Evolutionary conservation across 371 early-diverging fungal species (phyloP).

Genomic region (Syncephalastrum contaminatum): DNA sequence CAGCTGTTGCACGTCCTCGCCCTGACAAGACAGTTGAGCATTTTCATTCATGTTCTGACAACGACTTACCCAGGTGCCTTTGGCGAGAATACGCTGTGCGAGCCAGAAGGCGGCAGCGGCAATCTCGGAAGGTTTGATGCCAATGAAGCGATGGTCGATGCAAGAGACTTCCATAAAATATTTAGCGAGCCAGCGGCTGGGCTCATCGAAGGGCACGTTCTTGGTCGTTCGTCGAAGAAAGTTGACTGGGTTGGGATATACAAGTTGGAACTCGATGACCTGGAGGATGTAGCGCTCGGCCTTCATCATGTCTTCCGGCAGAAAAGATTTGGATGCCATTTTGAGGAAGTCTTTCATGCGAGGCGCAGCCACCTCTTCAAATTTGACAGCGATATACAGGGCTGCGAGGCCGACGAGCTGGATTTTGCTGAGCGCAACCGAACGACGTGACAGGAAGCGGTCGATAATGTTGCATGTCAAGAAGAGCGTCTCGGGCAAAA

Average conservation of each 20-base stretch:
- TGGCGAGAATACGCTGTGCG: constrained; percentile 83
- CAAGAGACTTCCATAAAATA: constrained; percentile 96
- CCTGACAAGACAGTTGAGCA: constrained; percentile 21
- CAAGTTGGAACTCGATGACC: constrained; percentile 78
- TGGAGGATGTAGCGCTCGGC: constrained; percentile 92
- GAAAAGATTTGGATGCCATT: constrained; percentile 77
- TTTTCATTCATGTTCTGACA: not conserved
- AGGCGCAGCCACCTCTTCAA: constrained; percentile 93
- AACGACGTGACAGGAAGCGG: constrained; percentile 88
- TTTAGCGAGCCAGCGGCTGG: constrained; percentile 90
- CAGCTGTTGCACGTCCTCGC: constrained; percentile 62
- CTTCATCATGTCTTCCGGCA: constrained; percentile 78
- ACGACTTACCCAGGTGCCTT: constrained; percentile 73
- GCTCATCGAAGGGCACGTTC: constrained; percentile 85
- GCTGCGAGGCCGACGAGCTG: constrained; percentile 97
- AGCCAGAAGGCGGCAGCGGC: constrained; percentile 89
- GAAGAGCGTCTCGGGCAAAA: constrained; percentile 97
- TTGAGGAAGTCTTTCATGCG: constrained; percentile 77
- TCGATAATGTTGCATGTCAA: constrained; percentile 96
- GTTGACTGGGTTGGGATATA: constrained; percentile 85
- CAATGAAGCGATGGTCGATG: constrained; percentile 83
- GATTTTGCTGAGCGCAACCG: constrained; percentile 84
- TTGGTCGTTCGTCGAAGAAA: constrained; percentile 91
- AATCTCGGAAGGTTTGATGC: constrained; percentile 72
- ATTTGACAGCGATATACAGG: constrained; percentile 95